A percentile compares a stretch with the other conserved stretches of the same genome.
phyloP scores from a whole-genome alignment of 495 filamentous ascomycete species.

The Penicillium parvum region DNA sequence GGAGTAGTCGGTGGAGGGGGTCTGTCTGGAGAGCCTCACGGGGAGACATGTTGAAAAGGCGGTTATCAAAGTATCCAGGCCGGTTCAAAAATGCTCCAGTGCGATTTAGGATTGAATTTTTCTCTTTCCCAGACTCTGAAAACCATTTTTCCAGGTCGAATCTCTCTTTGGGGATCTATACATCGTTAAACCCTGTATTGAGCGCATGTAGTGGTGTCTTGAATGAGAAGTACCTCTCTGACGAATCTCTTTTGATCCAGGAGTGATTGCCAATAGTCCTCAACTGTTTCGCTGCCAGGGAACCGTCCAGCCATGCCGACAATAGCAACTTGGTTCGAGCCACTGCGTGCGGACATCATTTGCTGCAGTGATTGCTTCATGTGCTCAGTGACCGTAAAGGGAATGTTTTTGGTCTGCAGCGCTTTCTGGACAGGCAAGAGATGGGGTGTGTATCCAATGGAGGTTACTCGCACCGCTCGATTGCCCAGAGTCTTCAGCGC shows the following conservation, averaged over 20 bases:
- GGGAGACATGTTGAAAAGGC: conserved; percentile 31
- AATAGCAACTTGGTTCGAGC: conserved; percentile 1
- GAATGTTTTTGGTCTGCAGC: not conserved
- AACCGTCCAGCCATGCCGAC: conserved; percentile 8
- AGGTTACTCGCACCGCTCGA: not conserved
- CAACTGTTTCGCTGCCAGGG: not conserved
- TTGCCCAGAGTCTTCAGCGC: not conserved
- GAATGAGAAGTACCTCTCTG: not conserved
- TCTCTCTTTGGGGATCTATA: conserved; percentile 32
- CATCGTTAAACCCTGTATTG: not conserved
- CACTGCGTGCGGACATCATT: not conserved
- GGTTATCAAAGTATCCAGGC: conserved; percentile 25
- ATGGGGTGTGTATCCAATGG: not conserved
- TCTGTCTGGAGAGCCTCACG: conserved; percentile 28
- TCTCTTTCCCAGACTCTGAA: conserved; percentile 33
- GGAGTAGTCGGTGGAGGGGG: conserved; percentile 27
- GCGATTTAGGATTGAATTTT: conserved; percentile 30
- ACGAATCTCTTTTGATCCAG: not conserved
- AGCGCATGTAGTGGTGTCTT: not conserved
- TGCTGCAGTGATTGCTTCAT: not conserved
- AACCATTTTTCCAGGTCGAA: conserved; percentile 37
- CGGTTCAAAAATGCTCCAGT: conserved; percentile 33
- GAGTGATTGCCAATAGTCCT: conserved; percentile 1
- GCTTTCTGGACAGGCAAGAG: not conserved
- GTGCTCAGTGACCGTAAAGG: no score